Base-by-base conservation (phyloP, 768 basidiomycete species). In the Lactifluus volemus region DNA sequence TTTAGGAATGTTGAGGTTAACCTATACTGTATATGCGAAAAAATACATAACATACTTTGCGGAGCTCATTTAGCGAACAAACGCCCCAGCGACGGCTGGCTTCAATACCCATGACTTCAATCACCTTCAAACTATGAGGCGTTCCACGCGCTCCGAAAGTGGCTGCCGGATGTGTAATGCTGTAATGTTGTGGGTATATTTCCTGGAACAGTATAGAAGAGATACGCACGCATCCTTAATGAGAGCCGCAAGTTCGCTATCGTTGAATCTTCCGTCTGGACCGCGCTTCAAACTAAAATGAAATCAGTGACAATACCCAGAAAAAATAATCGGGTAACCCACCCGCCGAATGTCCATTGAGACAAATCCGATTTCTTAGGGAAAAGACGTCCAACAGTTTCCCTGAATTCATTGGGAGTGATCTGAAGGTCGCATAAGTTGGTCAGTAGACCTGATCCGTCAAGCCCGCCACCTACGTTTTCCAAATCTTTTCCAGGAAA, bases 61-160 rank as follows among this genome's bases (percentile, higher is more conserved):
- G 77, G 73, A 93, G 93, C 61, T 92, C 90, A 64, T 93, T 93
- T 63, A 93, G 70, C 2, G 86, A 84, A 69, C 90, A 92, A 19
- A 86, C 84, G 50, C 89, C 90, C 90, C 90, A 94, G 21, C 69
- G 65, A 34, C 91, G 80, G 68, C 81, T 86, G 59, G 85, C 78
- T 66, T 88, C 83, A 49, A 93, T 92, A 45, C 89, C 89, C 88
- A 93, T 87, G 44, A 92, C 77, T 69, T 94, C 92, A 63, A 91
- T 81, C 29, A 91, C 68, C 47, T 80, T 83, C 85, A 92, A 88
- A 50, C 80, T 71, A 47, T 67, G 60, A 50, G 91, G 91, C 2
- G 87, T 91, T 5, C 86, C 83, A 19, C 87, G 82, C 21, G 90
- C 91, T 58, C 86, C 76, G 74, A 92, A 92, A 15, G 84, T 78